Conservation (phyloP, 768 basidiomycete genomes). For the Imleria badia region DNA sequence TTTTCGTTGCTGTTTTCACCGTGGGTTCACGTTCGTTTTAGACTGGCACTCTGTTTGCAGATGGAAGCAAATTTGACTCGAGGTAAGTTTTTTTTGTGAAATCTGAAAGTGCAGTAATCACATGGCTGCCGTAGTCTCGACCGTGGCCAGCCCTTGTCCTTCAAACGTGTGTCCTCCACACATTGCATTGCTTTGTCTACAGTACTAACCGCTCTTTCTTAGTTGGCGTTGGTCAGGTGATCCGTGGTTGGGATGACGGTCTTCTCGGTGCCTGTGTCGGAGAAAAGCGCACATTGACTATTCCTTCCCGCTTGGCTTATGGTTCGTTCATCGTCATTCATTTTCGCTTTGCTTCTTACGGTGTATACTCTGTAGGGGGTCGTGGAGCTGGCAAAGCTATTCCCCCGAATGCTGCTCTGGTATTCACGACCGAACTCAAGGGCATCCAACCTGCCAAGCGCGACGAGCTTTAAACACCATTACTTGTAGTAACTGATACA, state of each 20-base stretch:
- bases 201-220: conserved; percentile 1
- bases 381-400: conserved; percentile 78
- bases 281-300: conserved; percentile 88
- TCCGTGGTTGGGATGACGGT: conserved; percentile 83
- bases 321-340: conserved; percentile 48
- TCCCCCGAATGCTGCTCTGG: conserved; percentile 73
- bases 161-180: conserved; percentile 61
- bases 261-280: conserved; percentile 80
- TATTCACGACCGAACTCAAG: conserved; percentile 87
- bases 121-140: conserved; percentile 48
- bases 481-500: not conserved
- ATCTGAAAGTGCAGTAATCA: not conserved
- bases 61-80: conserved; percentile 87
- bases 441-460: conserved; percentile 49
- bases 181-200: not conserved
- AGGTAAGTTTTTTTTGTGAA: conserved; percentile 46
- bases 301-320: conserved; percentile 78
- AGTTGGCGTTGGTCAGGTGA: conserved; percentile 84
- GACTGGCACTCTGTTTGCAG: conserved; percentile 76
- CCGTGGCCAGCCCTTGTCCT: conserved; percentile 70
- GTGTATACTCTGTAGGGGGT: conserved; percentile 44
- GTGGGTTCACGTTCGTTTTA: not conserved
- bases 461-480: conserved; percentile 52
- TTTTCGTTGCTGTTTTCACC: not conserved
- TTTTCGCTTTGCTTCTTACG: not conserved